Conservation (phyloP, 139 green algal genomes). For the Haematococcus sp. region DNA sequence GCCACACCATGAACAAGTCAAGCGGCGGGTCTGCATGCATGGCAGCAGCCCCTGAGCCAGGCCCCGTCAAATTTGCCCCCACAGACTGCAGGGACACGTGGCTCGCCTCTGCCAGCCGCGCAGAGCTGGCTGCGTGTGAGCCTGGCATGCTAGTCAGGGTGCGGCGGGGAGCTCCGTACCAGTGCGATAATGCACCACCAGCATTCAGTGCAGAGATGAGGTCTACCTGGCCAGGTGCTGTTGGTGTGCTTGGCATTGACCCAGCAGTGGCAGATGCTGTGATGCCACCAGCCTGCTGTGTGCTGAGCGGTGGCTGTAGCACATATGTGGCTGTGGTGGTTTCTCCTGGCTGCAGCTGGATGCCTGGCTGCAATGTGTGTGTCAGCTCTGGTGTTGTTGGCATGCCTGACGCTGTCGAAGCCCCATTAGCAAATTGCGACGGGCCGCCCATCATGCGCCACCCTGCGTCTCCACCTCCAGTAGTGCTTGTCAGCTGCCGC, state of each 20-base stretch:
- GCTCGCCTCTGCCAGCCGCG: neutral
- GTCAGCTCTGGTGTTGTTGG: slow-evolving; percentile 3
- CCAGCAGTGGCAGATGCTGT: neutral
- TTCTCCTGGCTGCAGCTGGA: slow-evolving; percentile 32
- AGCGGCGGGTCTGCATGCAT: slow-evolving; percentile 30
- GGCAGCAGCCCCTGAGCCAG: neutral
- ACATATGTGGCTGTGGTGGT: neutral
- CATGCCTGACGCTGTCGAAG: neutral
- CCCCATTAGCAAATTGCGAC: neutral
- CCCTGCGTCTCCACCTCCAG: neutral
- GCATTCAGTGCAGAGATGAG: neutral
- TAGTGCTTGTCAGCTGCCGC: slow-evolving; percentile 19
- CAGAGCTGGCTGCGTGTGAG: neutral
- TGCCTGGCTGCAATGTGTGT: slow-evolving; percentile 16
- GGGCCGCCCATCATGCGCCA: slow-evolving; percentile 9
- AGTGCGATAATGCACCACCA: neutral
- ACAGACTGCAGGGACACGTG: neutral
- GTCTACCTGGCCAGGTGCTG: neutral
- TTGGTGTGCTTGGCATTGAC: no score
- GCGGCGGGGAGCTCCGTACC: neutral
- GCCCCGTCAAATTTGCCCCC: neutral
- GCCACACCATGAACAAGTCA: slow-evolving; percentile 42
- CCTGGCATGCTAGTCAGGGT: neutral
- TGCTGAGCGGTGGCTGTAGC: slow-evolving; percentile 29
- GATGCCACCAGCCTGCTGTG: slow-evolving; percentile 7